A percentile compares a stretch with the other conserved stretches of the same genome.
Conservation (phyloP, 495 filamentous ascomycete species). For the Aspergillus sclerotiicarbonarius region DNA sequence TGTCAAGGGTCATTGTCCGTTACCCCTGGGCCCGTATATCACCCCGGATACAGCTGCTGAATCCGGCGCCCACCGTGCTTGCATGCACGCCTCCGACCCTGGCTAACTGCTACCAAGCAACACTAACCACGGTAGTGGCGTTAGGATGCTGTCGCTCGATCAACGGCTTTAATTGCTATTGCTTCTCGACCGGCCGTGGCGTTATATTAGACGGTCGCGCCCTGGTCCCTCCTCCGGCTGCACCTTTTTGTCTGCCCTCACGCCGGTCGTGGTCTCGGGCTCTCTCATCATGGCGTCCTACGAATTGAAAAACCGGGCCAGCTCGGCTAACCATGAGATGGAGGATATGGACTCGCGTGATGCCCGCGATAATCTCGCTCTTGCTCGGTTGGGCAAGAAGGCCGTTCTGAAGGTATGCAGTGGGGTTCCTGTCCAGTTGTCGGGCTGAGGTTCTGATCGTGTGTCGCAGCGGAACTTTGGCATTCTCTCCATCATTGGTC, state of each 20-base stretch:
- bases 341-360: neutral
- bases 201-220: neutral
- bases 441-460: constrained; percentile 7
- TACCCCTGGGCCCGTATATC: neutral
- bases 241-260: neutral
- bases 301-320: neutral
- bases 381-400: constrained; percentile 52
- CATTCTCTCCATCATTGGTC: constrained; percentile 48
- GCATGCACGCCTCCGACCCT: neutral
- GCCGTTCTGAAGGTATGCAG: constrained; percentile 35
- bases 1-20: neutral
- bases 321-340: neutral
- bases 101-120: neutral
- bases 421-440: too few species aligned
- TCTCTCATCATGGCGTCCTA: constrained; percentile 1
- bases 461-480: constrained; percentile 44
- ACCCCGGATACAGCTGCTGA: neutral
- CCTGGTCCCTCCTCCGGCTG: neutral
- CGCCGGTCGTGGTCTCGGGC: constrained; percentile 18
- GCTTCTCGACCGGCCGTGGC: neutral
- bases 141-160: neutral
- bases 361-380: constrained; percentile 36
- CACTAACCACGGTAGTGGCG: neutral
- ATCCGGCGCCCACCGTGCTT: neutral
- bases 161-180: neutral